These are phyloP conservation scores for Hypoxylon sp. DNA, from an alignment of 2,329 filamentous ascomycete species.

Conservation along the genomic window DNA sequence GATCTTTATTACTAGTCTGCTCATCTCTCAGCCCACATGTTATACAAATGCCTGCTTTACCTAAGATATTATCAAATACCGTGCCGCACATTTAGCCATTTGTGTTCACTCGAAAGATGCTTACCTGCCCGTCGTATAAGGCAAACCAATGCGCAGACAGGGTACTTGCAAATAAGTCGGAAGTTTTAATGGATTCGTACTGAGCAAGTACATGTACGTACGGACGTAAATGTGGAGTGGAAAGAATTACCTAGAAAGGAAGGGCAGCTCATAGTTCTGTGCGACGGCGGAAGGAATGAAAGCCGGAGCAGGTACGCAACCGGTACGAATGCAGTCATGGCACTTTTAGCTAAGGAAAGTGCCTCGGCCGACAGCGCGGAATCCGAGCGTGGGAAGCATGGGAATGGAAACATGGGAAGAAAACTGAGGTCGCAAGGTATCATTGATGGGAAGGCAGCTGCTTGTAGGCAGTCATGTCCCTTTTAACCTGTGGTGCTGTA, in stretches of 20 bases:
- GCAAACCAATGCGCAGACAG: not conserved
- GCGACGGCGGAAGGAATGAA: slow-evolving; percentile 26
- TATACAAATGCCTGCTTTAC: slow-evolving; percentile 15
- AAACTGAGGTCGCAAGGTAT: slow-evolving; percentile 23
- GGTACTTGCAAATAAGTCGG: slow-evolving; percentile 4
- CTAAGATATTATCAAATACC: slow-evolving; percentile 13
- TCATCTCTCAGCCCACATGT: slow-evolving; percentile 13
- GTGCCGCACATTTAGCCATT: slow-evolving; percentile 16
- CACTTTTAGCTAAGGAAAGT: slow-evolving; percentile 23
- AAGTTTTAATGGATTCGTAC: slow-evolving; percentile 21
- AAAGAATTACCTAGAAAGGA: slow-evolving; percentile 37
- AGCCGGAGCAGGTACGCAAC: slow-evolving; percentile 15
- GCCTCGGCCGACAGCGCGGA: slow-evolving; percentile 41
- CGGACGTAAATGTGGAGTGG: slow-evolving; percentile 35
- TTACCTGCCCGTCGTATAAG: slow-evolving; percentile 11
- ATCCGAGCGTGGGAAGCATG: slow-evolving; percentile 24
- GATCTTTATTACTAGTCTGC: slow-evolving; percentile 32
- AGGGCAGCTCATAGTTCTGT: slow-evolving; percentile 31
- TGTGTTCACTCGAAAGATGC: slow-evolving; percentile 13
- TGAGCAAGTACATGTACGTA: slow-evolving; percentile 26
- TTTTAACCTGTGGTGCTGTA: slow-evolving; percentile 7
- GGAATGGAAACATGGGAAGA: not conserved
- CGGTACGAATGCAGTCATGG: slow-evolving; percentile 21
- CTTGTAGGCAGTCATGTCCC: slow-evolving; percentile 3
- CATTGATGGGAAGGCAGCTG: slow-evolving; percentile 26